A percentile compares a stretch with the other conserved stretches of the same genome.
phyloP scores from a whole-genome alignment of 345 rosid species.

The Salix viminalis region DNA sequence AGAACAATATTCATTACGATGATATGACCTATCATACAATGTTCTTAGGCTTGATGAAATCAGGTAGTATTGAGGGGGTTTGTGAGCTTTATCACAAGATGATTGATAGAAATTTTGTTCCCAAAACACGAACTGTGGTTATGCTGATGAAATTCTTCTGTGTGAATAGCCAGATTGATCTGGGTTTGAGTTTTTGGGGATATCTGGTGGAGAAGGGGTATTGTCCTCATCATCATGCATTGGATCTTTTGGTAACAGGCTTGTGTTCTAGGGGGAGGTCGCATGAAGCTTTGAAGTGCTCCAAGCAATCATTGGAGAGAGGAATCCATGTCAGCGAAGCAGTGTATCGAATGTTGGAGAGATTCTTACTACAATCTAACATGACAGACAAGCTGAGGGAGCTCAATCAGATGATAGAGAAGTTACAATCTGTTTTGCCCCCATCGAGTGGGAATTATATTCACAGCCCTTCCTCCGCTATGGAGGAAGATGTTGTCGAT shows the following conservation, averaged over 20 bases:
- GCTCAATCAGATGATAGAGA: slow-evolving; percentile 48
- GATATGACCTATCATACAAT: slow-evolving; percentile 61
- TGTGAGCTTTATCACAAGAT: slow-evolving; percentile 48
- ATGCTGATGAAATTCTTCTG: slow-evolving; percentile 84
- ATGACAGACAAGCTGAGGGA: slow-evolving; percentile 42
- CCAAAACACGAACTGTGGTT: slow-evolving; percentile 62
- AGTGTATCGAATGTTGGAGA: slow-evolving; percentile 49
- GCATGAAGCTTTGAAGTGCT: slow-evolving; percentile 65
- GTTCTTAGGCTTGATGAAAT: slow-evolving; percentile 64
- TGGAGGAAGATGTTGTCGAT: neutral
- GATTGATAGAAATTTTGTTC: slow-evolving; percentile 53
- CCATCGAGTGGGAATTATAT: slow-evolving; percentile 26
- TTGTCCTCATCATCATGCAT: slow-evolving; percentile 75
- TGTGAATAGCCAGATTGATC: slow-evolving; percentile 43
- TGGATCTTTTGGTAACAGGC: slow-evolving; percentile 69
- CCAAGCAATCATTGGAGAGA: slow-evolving; percentile 57
- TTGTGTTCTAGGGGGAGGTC: slow-evolving; percentile 57
- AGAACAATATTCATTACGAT: slow-evolving; percentile 48
- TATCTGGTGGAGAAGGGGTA: slow-evolving; percentile 60
- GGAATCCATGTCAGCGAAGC: slow-evolving; percentile 63
- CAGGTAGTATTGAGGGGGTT: slow-evolving; percentile 47
- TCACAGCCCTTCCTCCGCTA: neutral
- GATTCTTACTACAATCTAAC: slow-evolving; percentile 33
- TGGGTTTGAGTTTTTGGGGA: slow-evolving; percentile 58
- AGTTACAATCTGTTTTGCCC: slow-evolving; percentile 55